phyloP scores from a whole-genome alignment of 2,329 filamentous ascomycete species.

The Clarireedia homoeocarpa region DNA sequence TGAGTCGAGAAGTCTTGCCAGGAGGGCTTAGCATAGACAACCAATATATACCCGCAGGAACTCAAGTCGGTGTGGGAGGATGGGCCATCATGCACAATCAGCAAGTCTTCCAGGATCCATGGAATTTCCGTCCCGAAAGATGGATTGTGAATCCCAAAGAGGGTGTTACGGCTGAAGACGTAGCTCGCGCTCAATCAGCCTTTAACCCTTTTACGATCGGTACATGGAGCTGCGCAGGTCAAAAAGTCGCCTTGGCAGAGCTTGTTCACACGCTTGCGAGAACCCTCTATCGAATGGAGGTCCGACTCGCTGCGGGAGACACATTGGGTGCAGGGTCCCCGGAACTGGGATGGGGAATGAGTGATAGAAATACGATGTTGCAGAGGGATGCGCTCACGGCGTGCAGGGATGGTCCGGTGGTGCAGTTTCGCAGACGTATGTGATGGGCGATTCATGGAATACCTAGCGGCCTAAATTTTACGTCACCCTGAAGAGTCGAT shows the following conservation, averaged over 20 bases:
- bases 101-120: constrained; percentile 35
- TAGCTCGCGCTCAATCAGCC: constrained; percentile 13
- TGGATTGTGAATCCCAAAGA: constrained; percentile 31
- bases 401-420: neutral
- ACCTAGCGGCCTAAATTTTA: neutral
- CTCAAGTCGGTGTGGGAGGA: constrained; percentile 36
- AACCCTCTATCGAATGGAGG: constrained; percentile 10
- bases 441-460: neutral
- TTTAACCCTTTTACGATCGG: constrained; percentile 24
- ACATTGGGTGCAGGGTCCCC: constrained; percentile 45
- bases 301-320: constrained; percentile 12
- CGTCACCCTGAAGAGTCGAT: too few species aligned
- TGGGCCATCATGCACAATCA: constrained; percentile 39
- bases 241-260: constrained; percentile 21
- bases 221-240: constrained; percentile 20
- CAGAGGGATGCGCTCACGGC: neutral
- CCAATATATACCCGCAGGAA: constrained; percentile 31
- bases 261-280: constrained; percentile 17
- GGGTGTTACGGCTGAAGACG: neutral
- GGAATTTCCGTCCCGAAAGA: constrained; percentile 36
- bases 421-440: neutral
- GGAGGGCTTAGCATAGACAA: constrained; percentile 23
- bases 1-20: constrained; percentile 13
- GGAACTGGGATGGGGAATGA: constrained; percentile 28
- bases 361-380: neutral